Percentiles rank a stretch among this genome's conserved stretches.
Evolutionary conservation across 805 yeast genomes (phyloP).

Genomic region (Candida golubevii): DNA sequence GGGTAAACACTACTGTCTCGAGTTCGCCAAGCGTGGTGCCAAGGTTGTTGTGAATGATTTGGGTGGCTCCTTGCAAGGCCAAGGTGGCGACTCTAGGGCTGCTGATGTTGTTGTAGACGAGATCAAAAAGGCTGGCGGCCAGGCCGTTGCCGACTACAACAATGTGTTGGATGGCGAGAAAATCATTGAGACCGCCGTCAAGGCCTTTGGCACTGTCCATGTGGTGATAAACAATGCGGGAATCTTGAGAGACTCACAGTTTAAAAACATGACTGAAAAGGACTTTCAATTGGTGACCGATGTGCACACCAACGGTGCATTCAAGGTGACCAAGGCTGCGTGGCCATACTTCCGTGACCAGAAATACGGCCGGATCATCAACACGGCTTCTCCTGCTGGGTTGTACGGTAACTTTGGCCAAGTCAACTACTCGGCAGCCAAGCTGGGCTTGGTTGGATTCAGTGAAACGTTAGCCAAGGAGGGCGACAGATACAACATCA

Average conservation of each 20-base stretch:
- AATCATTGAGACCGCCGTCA: slow-evolving; percentile 80
- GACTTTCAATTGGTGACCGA: slow-evolving; percentile 77
- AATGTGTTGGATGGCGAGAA: slow-evolving; percentile 82
- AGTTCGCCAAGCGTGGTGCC: slow-evolving; percentile 88
- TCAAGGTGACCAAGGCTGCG: slow-evolving; percentile 77
- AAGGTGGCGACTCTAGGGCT: slow-evolving; percentile 63
- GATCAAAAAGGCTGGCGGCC: slow-evolving; percentile 70
- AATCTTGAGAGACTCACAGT: slow-evolving; percentile 80
- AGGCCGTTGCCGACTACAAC: slow-evolving; percentile 91
- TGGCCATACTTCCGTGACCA: slow-evolving; percentile 89
- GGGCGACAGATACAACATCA: slow-evolving; percentile 80
- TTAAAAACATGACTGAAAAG: slow-evolving; percentile 78
- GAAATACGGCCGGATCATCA: slow-evolving; percentile 80
- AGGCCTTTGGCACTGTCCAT: slow-evolving; percentile 84
- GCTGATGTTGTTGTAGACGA: slow-evolving; percentile 90
- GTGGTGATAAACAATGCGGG: slow-evolving; percentile 93
- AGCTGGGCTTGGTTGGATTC: slow-evolving; percentile 83
- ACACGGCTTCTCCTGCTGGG: slow-evolving; percentile 98
- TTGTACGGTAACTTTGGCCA: slow-evolving; percentile 96
- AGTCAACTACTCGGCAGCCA: slow-evolving; percentile 92
- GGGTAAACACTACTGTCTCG: slow-evolving; percentile 83
- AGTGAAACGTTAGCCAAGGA: slow-evolving; percentile 95
- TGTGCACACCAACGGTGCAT: slow-evolving; percentile 90
- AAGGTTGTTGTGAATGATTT: slow-evolving; percentile 92
- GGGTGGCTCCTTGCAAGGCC: slow-evolving; percentile 78